Evolutionary conservation across 805 yeast genomes (phyloP), one percentile per base, ranked within the genome.

Genomic region (Yarrowia bubula): DNA sequence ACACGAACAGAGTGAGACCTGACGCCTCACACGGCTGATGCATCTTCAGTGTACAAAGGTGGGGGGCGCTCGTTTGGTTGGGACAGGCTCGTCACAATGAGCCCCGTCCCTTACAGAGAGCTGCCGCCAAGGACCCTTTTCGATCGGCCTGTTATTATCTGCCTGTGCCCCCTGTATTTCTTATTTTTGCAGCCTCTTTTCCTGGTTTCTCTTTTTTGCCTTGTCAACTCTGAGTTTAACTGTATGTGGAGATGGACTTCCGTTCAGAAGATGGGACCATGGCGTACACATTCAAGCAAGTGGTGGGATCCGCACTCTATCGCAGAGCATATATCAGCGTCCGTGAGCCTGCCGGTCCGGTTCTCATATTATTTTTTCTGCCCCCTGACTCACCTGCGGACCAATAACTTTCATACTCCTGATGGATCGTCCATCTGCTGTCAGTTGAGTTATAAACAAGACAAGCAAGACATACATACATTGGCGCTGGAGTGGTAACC

Each of bases 361-460:
- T 3, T 22, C 4, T 22, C 28, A 22, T 22, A 22, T 22, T 22
- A 22, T 22, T 22, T 22, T 22, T 22, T 22, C 3, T 7, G 28
- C 33, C 55, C 55, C 55, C 55, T 48, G 55, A 48, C 55, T 48
- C 55, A 48, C 55, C 55, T 48, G 50, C 14, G 13, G 37, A 22
- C 48, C 33, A 39, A 48, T 48, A 48, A 48, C 55, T 48, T 48
- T 33, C 55, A 35, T 48, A 35, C 55, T 35, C 41, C 55, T 48
- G 55, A 48, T 32, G 28, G 41, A 35, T 35, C 55, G 39, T 48
- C 55, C 31, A 48, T 47, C 53, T 31, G 28, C 28, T 28, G 22
- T 17, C 53, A 13, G 13, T 4, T 44, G 38, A 15, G 28, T 47
- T 47, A 32, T 47, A 32, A 47, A 48, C 55, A 35, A 48, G 41